phyloP scores from a whole-genome alignment of 768 basidiomycete genomes.

The Panellus pusillus region DNA sequence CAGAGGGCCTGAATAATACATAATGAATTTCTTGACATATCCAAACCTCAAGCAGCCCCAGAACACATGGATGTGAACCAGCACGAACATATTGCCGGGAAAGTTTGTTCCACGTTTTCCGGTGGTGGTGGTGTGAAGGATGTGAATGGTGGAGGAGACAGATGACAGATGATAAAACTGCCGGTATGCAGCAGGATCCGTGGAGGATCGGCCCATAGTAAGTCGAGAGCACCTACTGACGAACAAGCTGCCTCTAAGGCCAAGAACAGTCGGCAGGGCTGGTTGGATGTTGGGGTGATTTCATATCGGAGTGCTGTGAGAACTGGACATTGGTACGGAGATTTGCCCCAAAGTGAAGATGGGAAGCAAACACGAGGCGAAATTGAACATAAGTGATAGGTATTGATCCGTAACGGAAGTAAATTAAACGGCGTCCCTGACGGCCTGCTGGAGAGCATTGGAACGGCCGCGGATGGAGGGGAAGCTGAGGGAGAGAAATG shows the following conservation, averaged over 20 bases:
- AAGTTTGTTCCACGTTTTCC: conserved; percentile 13
- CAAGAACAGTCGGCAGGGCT: neutral
- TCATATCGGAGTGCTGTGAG: neutral
- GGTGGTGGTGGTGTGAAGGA: conserved; percentile 17
- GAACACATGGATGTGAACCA: no score
- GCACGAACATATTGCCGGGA: conserved; percentile 1
- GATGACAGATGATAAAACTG: conserved; percentile 15
- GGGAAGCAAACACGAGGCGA: conserved; percentile 17
- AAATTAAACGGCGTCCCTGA: neutral
- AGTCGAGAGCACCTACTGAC: neutral
- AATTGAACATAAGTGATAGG: conserved; percentile 9
- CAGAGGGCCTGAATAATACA: neutral
- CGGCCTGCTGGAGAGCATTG: neutral
- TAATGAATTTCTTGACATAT: neutral
- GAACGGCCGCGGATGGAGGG: neutral
- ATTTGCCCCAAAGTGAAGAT: conserved; percentile 1
- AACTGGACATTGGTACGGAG: neutral
- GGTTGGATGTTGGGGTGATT: neutral
- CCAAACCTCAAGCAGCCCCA: no score
- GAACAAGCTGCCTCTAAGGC: neutral
- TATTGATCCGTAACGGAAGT: conserved; percentile 13
- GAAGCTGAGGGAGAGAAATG: neutral
- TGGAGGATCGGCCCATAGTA: no score
- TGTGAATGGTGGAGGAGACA: conserved; percentile 16
- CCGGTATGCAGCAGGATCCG: conserved; percentile 9